phyloP scores from a whole-genome alignment of 768 basidiomycete species.

The Boletus speciosus region DNA sequence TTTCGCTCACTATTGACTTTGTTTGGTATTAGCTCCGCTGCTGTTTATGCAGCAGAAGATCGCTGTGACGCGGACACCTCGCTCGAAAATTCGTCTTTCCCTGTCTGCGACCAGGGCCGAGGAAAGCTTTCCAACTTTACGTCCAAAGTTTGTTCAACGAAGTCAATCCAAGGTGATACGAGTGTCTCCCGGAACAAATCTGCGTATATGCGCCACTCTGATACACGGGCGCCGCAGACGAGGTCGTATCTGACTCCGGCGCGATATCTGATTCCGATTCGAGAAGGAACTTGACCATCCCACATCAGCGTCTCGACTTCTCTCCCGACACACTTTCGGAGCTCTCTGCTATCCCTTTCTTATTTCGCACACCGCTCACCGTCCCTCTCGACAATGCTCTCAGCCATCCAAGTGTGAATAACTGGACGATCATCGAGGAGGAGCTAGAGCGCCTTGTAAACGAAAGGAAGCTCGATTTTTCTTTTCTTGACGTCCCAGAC shows the following conservation, averaged over 20 bases:
- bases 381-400: background rate
- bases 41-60: background rate
- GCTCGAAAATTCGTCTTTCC: background rate
- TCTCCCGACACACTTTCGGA: slow-evolving; percentile 13
- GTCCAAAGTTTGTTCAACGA: slow-evolving; percentile 20
- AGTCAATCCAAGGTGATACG: slow-evolving; percentile 20
- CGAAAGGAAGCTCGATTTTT: slow-evolving; percentile 25
- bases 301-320: slow-evolving; percentile 11
- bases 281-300: background rate
- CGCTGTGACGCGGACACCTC: background rate
- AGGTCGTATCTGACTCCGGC: background rate
- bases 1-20: slow-evolving; percentile 10
- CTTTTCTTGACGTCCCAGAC: slow-evolving; percentile 21
- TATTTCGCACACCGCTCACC: slow-evolving; percentile 23
- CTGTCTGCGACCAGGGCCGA: slow-evolving; percentile 19
- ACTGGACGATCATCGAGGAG: slow-evolving; percentile 21
- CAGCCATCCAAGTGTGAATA: background rate
- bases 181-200: background rate
- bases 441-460: slow-evolving; percentile 19
- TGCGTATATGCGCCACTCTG: slow-evolving; percentile 21
- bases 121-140: slow-evolving; percentile 11
- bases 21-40: slow-evolving; percentile 5
- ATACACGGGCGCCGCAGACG: slow-evolving; percentile 10
- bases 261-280: background rate
- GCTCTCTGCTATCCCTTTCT: slow-evolving; percentile 31